These are phyloP conservation scores for Yamadazyma aaseri DNA, from an alignment of 1,139 yeast species.

Conservation along the genomic window DNA sequence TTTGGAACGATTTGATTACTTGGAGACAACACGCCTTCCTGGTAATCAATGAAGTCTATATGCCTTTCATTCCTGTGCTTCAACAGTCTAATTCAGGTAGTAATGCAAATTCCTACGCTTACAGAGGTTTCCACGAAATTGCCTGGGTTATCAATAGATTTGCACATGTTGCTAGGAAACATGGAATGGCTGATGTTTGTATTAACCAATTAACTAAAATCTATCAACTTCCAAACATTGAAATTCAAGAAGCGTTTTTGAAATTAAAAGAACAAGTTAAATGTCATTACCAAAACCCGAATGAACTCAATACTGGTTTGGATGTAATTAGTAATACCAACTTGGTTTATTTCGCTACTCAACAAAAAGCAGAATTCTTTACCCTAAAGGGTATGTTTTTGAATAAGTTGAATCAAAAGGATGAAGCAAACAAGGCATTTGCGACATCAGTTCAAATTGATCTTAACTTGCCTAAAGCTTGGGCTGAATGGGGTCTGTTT, in stretches of 20 bases:
- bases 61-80: constrained; percentile 86
- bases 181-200: constrained; percentile 96
- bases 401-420: constrained; percentile 83
- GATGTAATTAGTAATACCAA: constrained; percentile 97
- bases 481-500: constrained; percentile 99
- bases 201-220: constrained; percentile 89
- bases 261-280: constrained; percentile 96
- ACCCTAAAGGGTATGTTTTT: constrained; percentile 97
- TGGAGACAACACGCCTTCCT: constrained; percentile 99
- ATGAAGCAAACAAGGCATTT: constrained; percentile 96
- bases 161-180: constrained; percentile 98
- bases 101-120: constrained; percentile 87
- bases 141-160: constrained; percentile 98
- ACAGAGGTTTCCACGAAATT: constrained; percentile 96
- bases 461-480: constrained; percentile 89
- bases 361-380: constrained; percentile 96
- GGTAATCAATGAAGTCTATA: constrained; percentile 90
- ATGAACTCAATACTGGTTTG: constrained; percentile 87
- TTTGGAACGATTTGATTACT: constrained; percentile 96
- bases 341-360: constrained; percentile 91
- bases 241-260: constrained; percentile 95
- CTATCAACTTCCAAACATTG: constrained; percentile 94
- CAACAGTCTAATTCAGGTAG: constrained; percentile 73
- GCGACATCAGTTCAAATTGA: constrained; percentile 97
- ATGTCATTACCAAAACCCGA: constrained; percentile 87